Evolutionary conservation across 371 early-diverging fungal species (phyloP).

Genomic region (Mortierella sp.): DNA sequence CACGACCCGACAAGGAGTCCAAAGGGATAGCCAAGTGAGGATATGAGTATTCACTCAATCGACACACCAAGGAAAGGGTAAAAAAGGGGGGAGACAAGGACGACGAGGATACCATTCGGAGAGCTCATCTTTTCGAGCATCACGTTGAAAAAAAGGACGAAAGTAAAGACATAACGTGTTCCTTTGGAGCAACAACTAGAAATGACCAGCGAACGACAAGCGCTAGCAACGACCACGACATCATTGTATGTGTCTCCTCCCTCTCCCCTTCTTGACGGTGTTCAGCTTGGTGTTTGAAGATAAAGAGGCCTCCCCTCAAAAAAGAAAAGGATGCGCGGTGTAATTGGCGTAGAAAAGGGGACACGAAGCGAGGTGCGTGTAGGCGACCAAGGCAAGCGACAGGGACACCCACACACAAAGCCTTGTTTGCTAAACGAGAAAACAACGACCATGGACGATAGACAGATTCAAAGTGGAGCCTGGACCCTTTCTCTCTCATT

Average conservation of each 20-base stretch:
- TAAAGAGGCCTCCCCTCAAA: neutral
- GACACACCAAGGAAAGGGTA: slow-evolving; percentile 1
- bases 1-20: slow-evolving; percentile 1
- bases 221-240: neutral
- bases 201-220: neutral
- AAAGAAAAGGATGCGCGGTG: neutral
- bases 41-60: neutral
- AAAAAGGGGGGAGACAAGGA: neutral
- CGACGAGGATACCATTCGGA: neutral
- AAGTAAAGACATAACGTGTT: too few relatives aligned
- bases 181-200: neutral
- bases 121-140: neutral
- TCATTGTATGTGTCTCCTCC: neutral
- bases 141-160: too few relatives aligned
- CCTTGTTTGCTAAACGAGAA: too few relatives aligned
- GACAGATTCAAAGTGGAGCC: too few relatives aligned
- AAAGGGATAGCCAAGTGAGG: neutral
- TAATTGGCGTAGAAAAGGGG: too few relatives aligned
- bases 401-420: too few relatives aligned
- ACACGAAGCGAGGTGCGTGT: too few relatives aligned
- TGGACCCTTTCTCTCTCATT: neutral
- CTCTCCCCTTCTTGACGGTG: neutral
- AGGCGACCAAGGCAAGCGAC: too few relatives aligned
- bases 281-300: neutral
- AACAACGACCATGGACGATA: too few relatives aligned